Evolutionary conservation across 2,329 filamentous ascomycete genomes (phyloP), one percentile per base, ranked within the genome.

Genomic region (Aureobasidium mangrovei): DNA sequence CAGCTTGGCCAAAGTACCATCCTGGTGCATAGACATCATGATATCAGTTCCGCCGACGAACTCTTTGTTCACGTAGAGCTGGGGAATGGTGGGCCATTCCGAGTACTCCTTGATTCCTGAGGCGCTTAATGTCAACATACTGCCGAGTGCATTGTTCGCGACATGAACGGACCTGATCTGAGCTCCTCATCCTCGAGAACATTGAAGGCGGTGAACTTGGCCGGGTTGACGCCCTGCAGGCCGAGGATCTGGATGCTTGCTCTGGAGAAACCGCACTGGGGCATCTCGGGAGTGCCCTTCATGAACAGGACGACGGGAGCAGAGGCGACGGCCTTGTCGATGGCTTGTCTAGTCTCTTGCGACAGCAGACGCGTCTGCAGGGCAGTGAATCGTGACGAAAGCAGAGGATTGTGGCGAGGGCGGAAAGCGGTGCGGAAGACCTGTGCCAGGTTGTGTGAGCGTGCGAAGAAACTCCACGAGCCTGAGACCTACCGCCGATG

Each of bases 11-110:
- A 98, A 74, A 62, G 94, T 90, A 29, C 93, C 93, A 66, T 88
- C 94, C 73, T 96, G 88, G 74, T 97, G 91, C 93, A 98, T 97
- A 2, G 85, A 86, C 69, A 97, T 85, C 63, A 98, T 72, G 60
- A 98, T 98, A 71, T 98, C 93, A 69, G 91, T 96, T n/a, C 93
- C 93, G 54, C 93, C 93, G 44, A 98, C 78, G 68, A 98, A 98
- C 69, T 98, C 91, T 74, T 91, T 91, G 59, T 94, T 83, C 49
- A 98, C 78, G 72, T 97, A 98, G 18, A 98, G 79, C 72, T 98
- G 93, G 5, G 93, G 93, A 68, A 98, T 97, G 24, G 93, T 98
- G 10, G 93, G 93, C 93, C 93, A 98, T 69, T 97, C 93, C 1
- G 91, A 95, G 77, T 93, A 98, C 73, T 98, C 91, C 75, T 98